Evolutionary conservation across 2,329 filamentous ascomycete genomes (phyloP), one percentile per base, ranked within the genome.

Genomic region (Sphaceloma murrayae): DNA sequence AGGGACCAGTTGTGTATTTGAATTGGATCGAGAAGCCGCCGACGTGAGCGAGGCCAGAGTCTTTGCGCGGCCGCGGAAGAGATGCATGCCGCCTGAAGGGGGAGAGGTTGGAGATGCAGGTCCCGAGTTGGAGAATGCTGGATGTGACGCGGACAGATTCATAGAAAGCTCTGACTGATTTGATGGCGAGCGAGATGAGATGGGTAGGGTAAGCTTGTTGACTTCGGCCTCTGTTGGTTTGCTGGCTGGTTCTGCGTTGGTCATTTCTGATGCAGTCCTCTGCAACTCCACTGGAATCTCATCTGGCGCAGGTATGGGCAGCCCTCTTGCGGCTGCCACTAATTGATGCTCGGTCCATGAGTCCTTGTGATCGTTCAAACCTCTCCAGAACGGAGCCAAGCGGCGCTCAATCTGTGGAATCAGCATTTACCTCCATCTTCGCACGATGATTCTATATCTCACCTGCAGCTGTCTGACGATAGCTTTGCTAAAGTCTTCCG

Each of bases 281-380:
- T 73, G 52, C 50, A 77, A 66, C 54, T 91, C 83, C 4, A 82
- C 75, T 3, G 85, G 85, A 2, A 86, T 78, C 54, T 88, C 79
- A 61, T 95, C 87, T 34, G 89, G 77, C 5, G 84, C 75, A 9
- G 91, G 91, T 40, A 96, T 79, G 2, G 84, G 77, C 46, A 93
- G 73, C 14, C 85, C 88, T 56, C 86, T 78, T 39, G 82, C 91
- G 17, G 85, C 87, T 46, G 89, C 87, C 55, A 95, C 78, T n/a
- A 98, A 77, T 63, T 98, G 91, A 62, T 91, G 80, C 58, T 98
- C 91, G 9, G 86, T 83, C 91, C 91, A 98, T 43, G 77, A 83
- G 16, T 85, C 76, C 11, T 80, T 82, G 62, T 91, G 86, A 61
- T 96, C 88, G 51, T 94, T 82, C 3, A 98, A 69, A 4, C 91